A percentile compares a stretch with the other conserved stretches of the same genome.
Conservation (phyloP, 1,284 basidiomycete genomes). For the Athelia psychrophila region DNA sequence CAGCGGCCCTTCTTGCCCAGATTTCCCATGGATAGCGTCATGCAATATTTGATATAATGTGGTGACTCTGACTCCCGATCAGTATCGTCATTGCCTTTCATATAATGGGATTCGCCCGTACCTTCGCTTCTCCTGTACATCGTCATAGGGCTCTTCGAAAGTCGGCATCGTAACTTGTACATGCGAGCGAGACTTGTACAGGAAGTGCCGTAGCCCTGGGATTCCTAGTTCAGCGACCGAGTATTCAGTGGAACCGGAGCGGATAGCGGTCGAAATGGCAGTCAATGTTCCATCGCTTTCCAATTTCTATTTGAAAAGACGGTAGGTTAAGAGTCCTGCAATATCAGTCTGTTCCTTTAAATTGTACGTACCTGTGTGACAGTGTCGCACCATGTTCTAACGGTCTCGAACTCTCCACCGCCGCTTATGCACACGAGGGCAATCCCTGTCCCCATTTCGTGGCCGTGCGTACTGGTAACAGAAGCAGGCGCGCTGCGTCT, state of each 20-base stretch:
- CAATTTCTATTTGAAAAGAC: conserved; percentile 56
- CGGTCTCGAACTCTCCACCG: conserved; percentile 64
- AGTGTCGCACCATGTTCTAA: conserved; percentile 68
- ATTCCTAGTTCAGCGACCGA: conserved; percentile 73
- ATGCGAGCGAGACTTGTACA: conserved; percentile 87
- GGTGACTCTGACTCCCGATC: conserved; percentile 49
- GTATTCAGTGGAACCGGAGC: conserved; percentile 56
- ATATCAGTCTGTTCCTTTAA: not conserved
- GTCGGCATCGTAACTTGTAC: conserved; percentile 86
- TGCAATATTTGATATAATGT: conserved; percentile 85
- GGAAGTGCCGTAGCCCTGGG: conserved; percentile 89
- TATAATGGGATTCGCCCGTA: conserved; percentile 21
- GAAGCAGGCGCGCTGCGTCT: not conserved
- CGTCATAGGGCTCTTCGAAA: conserved; percentile 83
- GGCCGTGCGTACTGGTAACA: not conserved
- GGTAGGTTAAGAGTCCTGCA: too few species aligned
- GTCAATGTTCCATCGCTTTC: conserved; percentile 56
- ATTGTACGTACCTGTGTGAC: conserved; percentile 52
- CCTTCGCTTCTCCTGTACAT: conserved; percentile 57
- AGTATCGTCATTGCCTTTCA: conserved; percentile 2
- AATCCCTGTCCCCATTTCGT: conserved; percentile 36
- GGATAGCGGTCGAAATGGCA: conserved; percentile 43
- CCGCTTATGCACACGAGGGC: conserved; percentile 68
- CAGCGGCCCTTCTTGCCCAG: conserved; percentile 70
- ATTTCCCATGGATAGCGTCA: conserved; percentile 84